A percentile compares a stretch with the other conserved stretches of the same genome.
Conservation (phyloP, 2,329 filamentous ascomycete genomes). For the Colletotrichum melonis region DNA sequence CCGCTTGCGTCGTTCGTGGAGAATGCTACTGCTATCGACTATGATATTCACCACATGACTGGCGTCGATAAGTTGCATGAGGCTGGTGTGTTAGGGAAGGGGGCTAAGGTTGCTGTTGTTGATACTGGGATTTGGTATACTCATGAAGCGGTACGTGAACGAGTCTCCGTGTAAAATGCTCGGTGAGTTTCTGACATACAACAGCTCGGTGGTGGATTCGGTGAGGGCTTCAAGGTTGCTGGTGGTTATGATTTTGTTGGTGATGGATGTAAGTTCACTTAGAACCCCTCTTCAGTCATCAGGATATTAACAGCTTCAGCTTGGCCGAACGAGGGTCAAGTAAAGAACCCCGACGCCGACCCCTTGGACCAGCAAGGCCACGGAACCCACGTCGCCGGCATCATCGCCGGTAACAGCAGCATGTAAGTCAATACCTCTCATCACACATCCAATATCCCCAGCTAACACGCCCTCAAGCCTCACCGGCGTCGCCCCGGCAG, state of each 20-base stretch:
- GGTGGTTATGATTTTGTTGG: conserved; percentile 30
- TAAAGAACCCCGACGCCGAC: conserved; percentile 47
- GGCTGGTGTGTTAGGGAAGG: conserved; percentile 42
- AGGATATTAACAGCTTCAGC: not conserved
- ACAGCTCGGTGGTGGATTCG: conserved; percentile 28
- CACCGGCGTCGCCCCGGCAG: conserved; percentile 28
- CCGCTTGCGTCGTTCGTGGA: conserved; percentile 8
- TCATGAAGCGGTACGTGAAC: conserved; percentile 21
- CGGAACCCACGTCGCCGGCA: conserved; percentile 50
- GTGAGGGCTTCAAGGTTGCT: conserved; percentile 28
- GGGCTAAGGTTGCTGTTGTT: conserved; percentile 25
- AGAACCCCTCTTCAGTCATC: conserved; percentile 6
- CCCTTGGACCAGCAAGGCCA: conserved; percentile 49
- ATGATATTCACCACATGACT: conserved; percentile 50
- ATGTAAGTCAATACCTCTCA: not conserved
- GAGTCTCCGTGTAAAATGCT: not conserved
- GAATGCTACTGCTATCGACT: conserved; percentile 40
- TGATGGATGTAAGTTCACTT: conserved; percentile 34
- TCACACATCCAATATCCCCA: not conserved
- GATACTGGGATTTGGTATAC: conserved; percentile 29
- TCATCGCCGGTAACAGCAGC: conserved; percentile 39
- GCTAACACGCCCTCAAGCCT: not conserved
- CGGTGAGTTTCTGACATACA: not conserved
- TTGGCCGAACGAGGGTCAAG: conserved; percentile 37
- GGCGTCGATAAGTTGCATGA: conserved; percentile 52